These are phyloP conservation scores for Coprinopsis strossmayeri DNA, from an alignment of 768 basidiomycete genomes.

Conservation along the genomic window DNA sequence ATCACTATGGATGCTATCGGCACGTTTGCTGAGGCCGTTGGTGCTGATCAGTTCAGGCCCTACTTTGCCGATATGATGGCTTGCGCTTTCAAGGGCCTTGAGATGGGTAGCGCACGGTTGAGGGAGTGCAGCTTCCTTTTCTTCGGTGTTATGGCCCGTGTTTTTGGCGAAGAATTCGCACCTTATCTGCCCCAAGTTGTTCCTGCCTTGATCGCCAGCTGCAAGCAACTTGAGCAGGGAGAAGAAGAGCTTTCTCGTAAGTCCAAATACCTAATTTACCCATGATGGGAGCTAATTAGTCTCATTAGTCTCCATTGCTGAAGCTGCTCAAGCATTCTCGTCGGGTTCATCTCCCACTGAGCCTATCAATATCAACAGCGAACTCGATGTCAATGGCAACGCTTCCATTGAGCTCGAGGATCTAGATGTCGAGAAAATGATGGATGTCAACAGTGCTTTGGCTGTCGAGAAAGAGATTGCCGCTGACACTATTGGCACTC, in stretches of 20 bases:
- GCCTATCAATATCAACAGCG: conserved; percentile 58
- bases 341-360: conserved; percentile 69
- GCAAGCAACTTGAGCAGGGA: conserved; percentile 77
- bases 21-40: conserved; percentile 95
- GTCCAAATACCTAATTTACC: no score
- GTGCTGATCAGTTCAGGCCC: conserved; percentile 87
- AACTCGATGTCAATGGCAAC: conserved; percentile 47
- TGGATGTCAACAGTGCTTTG: conserved; percentile 92
- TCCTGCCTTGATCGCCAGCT: conserved; percentile 76
- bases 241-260: conserved; percentile 45
- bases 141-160: conserved; percentile 97
- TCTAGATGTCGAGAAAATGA: conserved; percentile 77
- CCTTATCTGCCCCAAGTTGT: conserved; percentile 81
- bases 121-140: conserved; percentile 96
- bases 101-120: conserved; percentile 79
- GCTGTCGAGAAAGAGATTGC: conserved; percentile 99
- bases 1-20: conserved; percentile 99
- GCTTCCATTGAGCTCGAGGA: conserved; percentile 67
- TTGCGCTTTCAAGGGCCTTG: conserved; percentile 85
- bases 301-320: conserved; percentile 42
- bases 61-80: conserved; percentile 97
- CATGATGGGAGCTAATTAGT: conserved; percentile 1
- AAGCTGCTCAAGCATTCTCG: conserved; percentile 56
- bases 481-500: conserved; percentile 87
- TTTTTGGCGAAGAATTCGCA: conserved; percentile 93